These are phyloP conservation scores for Poa annua DNA, from an alignment of 176 grass and related monocot genomes.

Conservation along the genomic window DNA sequence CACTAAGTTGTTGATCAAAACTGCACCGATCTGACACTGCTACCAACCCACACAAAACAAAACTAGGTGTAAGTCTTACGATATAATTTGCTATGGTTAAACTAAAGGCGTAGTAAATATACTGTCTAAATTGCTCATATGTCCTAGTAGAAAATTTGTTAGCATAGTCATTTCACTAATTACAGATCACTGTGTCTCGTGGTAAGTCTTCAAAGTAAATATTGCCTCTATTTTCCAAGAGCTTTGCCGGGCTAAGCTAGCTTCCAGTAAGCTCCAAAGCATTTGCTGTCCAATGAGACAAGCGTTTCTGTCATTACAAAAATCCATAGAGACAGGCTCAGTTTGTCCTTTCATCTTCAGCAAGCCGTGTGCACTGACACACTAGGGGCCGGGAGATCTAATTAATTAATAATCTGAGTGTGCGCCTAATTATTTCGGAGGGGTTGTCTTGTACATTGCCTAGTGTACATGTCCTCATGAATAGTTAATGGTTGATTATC, in stretches of 20 bases:
- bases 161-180: no score
- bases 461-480: not conserved
- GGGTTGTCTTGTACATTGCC: not conserved
- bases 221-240: no score
- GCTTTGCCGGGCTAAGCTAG: not conserved
- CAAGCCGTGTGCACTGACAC: not conserved
- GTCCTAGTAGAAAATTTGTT: no score
- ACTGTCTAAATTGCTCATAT: no score
- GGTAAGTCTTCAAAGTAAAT: no score
- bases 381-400: not conserved
- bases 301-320: constrained; percentile 28
- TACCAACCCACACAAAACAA: no score
- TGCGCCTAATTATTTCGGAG: not conserved
- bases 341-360: constrained; percentile 23
- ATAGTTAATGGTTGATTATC: not conserved
- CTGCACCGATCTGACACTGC: no score
- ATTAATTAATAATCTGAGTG: not conserved
- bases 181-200: no score
- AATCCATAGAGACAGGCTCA: not conserved
- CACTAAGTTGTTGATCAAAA: no score
- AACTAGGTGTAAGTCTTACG: no score
- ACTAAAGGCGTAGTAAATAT: no score
- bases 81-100: no score
- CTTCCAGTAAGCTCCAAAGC: constrained; percentile 17
- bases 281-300: constrained; percentile 27